Base-by-base conservation (phyloP, 192 early-diverging fungal species). In the Gonapodya prolifera region DNA sequence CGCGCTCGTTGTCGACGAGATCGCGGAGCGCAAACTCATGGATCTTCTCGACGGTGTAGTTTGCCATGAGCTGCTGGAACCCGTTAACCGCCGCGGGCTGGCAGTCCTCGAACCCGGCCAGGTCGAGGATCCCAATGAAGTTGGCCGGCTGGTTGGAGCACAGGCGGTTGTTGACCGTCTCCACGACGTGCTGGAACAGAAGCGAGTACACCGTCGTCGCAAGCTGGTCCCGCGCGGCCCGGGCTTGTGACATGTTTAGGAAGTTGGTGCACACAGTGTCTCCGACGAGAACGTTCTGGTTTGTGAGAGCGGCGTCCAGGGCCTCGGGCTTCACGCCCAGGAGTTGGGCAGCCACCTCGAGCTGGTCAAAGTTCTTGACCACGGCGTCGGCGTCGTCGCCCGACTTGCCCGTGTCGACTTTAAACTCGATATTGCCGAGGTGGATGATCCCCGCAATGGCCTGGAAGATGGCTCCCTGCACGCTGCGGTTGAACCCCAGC, bases 41-140 rank as follows among this genome's bases (percentile, higher is more conserved):
- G 16, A 96, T 83, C 75, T 94, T 89, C 83, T 97, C 95, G 83
- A 93, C 95, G 75, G 94, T 91, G 80, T 91, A 95, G 83, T 95
- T 95, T 78, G 84, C 83, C 78, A 87, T 83, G 70, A 92, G 88
- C 77, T 92, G 88, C 80, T 91, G 88, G 83, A 95, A 82, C 80
- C 85, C 88, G 80, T 88, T 92, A 1, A 1, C 81, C 78, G 75
- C 45, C 23, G 76, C 23, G 34, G 75, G 76, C 35, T 85, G n/a
- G n/a, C 84, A 45, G 36, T 80, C 74, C 82, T 92, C 76, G 84
- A 93, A 94, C 2, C 96, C 94, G 77, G 92, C 87, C 34, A 95
- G 85, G 80, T 98, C 96, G 29, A 95, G 85, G 69, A 98, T 85
- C 75, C 93, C 93, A 78, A 99, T 88, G 83, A 95, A 96, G 78